phyloP scores from a whole-genome alignment of 1,284 basidiomycete genomes.

The Cryptococcus hybrid region DNA sequence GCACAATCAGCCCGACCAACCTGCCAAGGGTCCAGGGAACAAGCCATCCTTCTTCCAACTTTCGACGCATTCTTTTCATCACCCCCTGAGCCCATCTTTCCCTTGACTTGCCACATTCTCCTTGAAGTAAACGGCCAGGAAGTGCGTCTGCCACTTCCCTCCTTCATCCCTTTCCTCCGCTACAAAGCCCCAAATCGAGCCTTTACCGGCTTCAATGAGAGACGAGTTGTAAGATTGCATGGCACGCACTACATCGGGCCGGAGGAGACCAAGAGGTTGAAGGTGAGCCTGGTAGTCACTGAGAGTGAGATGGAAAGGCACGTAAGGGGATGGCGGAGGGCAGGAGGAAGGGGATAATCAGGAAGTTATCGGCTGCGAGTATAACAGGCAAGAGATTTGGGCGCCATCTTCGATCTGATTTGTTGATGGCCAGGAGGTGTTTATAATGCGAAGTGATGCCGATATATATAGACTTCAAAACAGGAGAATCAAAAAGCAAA shows the following conservation, averaged over 20 bases:
- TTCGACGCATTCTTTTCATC: conserved; percentile 38
- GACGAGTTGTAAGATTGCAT: conserved; percentile 5
- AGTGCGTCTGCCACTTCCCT: background rate
- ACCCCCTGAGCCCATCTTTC: conserved; percentile 33
- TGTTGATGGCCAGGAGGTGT: background rate
- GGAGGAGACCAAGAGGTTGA: conserved; percentile 22
- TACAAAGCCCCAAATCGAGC: conserved; percentile 7
- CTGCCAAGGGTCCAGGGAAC: conserved; percentile 48
- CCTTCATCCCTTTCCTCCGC: conserved; percentile 11
- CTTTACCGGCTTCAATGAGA: background rate
- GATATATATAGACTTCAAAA: too few species aligned
- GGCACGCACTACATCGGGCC: conserved; percentile 21
- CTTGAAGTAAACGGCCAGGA: conserved; percentile 27
- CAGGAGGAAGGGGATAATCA: background rate
- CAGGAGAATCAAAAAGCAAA: too few species aligned
- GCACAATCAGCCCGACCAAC: conserved; percentile 52
- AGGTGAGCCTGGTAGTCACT: conserved; percentile 17
- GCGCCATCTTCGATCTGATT: background rate
- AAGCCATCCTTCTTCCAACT: conserved; percentile 45
- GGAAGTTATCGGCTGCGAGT: conserved; percentile 63
- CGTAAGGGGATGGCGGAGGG: conserved; percentile 7
- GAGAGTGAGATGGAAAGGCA: conserved; percentile 32
- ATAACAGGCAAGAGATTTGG: conserved; percentile 56
- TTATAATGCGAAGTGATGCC: too few species aligned
- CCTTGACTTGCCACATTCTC: conserved; percentile 26